Base-by-base conservation (phyloP, 805 yeast genomes). In the Candida endomychidarum region DNA sequence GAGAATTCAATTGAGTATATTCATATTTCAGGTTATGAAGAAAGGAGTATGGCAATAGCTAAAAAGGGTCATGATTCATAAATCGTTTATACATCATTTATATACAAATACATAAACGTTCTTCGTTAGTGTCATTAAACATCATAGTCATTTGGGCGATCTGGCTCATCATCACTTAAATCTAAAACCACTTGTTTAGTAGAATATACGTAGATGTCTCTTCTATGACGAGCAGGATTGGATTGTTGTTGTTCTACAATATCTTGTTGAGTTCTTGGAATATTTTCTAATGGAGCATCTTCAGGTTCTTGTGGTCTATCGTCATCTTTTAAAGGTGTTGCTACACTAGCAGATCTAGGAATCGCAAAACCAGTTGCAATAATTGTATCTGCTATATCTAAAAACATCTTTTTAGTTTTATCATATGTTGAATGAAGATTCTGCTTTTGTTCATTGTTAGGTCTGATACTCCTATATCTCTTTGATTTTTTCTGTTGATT, bases 11-110 rank as follows among this genome's bases (percentile, higher is more conserved):
- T 91, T 10, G 82, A 76, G 43, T 91, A 91, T 53, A 70, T 86
- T 8, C 85, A 83, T 49, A 77, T 93, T 18, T 86, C 90, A 0
- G 99, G 98, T 0, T 81, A 77, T 56, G 96, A 87, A 53, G 79
- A 79, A 9, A 77, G 73, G 48, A 79, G 87, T 39, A 64, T 86
- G 25, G 60, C 64, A 27, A 78, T 83, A 8, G 97, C 98, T 2
- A 76, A 70, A 48, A 78, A 72, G 49, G 96, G 96, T 0, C 95
- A 85, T 57, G 65, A 63, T 6, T 53, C 7, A 5, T 23, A 33
- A 17, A n/a, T n/a, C n/a, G n/a, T n/a, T n/a, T 20, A 19, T 19
- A 18, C 34, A 18, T 19, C n/a, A 23, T 10, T 23, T 16, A 20
- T 33, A 33, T 23, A 33, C 25, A 23, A n/a, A n/a, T n/a, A n/a